Evolutionary conservation across 176 grass and related monocot species (phyloP).

Genomic region (Eleusine coracana): DNA sequence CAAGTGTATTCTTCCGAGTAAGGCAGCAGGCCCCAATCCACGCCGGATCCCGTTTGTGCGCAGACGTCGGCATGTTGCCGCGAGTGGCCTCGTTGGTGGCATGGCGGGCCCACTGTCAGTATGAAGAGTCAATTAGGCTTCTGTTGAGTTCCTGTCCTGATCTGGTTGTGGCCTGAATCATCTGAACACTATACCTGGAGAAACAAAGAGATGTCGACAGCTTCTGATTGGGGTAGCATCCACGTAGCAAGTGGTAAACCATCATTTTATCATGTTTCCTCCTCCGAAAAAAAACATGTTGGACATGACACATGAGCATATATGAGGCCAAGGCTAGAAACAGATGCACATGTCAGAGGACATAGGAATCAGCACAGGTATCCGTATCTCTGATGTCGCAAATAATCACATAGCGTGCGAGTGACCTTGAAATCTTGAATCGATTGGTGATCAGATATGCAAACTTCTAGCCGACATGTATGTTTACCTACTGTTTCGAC

Average conservation of each 20-base stretch:
- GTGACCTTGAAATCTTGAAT: neutral
- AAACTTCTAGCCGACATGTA: slow-evolving; percentile 26
- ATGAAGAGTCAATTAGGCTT: neutral
- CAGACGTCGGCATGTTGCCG: slow-evolving; percentile 35
- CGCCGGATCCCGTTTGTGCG: slow-evolving; percentile 23
- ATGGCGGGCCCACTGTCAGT: slow-evolving; percentile 4
- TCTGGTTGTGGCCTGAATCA: slow-evolving; percentile 23
- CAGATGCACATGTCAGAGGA: slow-evolving; percentile 1
- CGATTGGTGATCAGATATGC: slow-evolving; percentile 3
- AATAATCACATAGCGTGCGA: neutral
- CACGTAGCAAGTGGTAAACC: neutral
- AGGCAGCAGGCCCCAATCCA: slow-evolving; percentile 4
- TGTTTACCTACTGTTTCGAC: slow-evolving; percentile 3
- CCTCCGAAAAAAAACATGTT: neutral
- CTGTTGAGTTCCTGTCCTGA: slow-evolving; percentile 1
- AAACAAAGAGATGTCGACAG: slow-evolving; percentile 11
- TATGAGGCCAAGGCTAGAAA: neutral
- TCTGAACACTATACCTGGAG: neutral
- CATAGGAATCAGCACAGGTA: slow-evolving; percentile 22
- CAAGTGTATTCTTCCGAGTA: neutral
- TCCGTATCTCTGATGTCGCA: slow-evolving; percentile 5
- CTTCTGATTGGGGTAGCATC: slow-evolving; percentile 11
- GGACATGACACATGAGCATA: neutral
- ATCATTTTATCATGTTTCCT: neutral
- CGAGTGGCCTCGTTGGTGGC: slow-evolving; percentile 37